These are phyloP conservation scores for Delonix regia DNA, from an alignment of 306 rosid genomes.

Conservation along the genomic window DNA sequence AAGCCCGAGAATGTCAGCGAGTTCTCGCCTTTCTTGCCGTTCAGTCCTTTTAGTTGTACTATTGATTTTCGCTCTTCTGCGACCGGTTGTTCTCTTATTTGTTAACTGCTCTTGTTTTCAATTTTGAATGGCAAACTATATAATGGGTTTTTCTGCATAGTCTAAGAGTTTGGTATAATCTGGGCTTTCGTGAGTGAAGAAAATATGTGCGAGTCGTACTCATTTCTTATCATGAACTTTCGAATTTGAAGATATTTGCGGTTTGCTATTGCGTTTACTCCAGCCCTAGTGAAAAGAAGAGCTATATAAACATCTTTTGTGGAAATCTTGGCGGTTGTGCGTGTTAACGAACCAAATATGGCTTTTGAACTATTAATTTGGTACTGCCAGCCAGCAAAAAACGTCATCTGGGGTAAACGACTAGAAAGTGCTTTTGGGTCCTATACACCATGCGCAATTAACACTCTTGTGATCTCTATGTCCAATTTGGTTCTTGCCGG, in stretches of 20 bases:
- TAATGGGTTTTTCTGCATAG: constrained; percentile 1
- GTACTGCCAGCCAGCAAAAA: constrained; percentile 73
- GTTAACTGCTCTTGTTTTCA: neutral
- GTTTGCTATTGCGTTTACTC: constrained; percentile 35
- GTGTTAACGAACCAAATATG: constrained; percentile 47
- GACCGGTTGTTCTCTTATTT: neutral
- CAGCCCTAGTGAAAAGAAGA: neutral
- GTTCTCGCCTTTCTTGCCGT: too few relatives aligned
- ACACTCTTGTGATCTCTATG: constrained; percentile 62
- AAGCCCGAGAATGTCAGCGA: neutral
- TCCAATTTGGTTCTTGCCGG: constrained; percentile 74
- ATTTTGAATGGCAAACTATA: neutral
- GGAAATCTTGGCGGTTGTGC: neutral
- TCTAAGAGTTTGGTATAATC: neutral
- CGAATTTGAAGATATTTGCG: constrained; percentile 14
- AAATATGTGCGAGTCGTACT: neutral
- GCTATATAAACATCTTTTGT: constrained; percentile 16
- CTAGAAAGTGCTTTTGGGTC: constrained; percentile 75
- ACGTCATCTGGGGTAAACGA: constrained; percentile 60
- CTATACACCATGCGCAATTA: constrained; percentile 84
- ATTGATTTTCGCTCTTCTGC: neutral
- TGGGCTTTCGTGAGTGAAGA: neutral
- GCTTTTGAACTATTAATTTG: constrained; percentile 63
- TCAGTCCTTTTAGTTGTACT: neutral
- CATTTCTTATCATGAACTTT: too few relatives aligned